Conservation (phyloP, 495 filamentous ascomycete species). For the Penicillium tannophilum region DNA sequence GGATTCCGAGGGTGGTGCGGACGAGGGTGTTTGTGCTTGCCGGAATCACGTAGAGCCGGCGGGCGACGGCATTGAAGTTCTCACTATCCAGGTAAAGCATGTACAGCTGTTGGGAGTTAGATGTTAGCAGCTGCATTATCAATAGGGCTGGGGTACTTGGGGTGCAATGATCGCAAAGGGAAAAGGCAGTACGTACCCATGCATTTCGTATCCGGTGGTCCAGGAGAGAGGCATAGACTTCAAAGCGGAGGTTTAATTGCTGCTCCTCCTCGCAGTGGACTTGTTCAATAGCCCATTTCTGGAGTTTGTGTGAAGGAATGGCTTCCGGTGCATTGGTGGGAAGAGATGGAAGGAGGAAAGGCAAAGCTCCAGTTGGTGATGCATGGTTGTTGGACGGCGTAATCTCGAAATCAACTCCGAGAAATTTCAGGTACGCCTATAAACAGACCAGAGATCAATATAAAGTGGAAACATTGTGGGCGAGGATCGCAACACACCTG, state of each 20-base stretch:
- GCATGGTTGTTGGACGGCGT: slow-evolving; percentile 87
- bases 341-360: slow-evolving; percentile 73
- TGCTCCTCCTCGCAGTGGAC: slow-evolving; percentile 52
- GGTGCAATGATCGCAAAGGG: not conserved
- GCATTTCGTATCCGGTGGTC: slow-evolving; percentile 80
- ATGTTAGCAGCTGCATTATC: not conserved
- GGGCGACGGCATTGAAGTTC: slow-evolving; percentile 66
- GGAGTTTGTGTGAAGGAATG: slow-evolving; percentile 66
- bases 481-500: slow-evolving; percentile 62
- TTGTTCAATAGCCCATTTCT: slow-evolving; percentile 66
- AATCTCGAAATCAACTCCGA: slow-evolving; percentile 66
- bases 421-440: slow-evolving; percentile 84
- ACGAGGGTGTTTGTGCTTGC: slow-evolving; percentile 64
- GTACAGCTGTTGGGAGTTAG: slow-evolving; percentile 58
- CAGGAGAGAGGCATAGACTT: slow-evolving; percentile 81
- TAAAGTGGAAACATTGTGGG: not conserved
- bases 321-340: slow-evolving; percentile 38
- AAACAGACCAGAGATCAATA: slow-evolving; percentile 9
- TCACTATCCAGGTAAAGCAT: slow-evolving; percentile 71
- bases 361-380: slow-evolving; percentile 81
- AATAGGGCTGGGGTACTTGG: not conserved
- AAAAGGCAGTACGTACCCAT: slow-evolving; percentile 60
- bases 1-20: slow-evolving; percentile 58
- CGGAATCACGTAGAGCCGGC: slow-evolving; percentile 67
- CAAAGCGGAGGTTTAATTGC: slow-evolving; percentile 60